Evolutionary conservation across 164 flowering plant species (phyloP).

Genomic region (Akebia trifoliata): DNA sequence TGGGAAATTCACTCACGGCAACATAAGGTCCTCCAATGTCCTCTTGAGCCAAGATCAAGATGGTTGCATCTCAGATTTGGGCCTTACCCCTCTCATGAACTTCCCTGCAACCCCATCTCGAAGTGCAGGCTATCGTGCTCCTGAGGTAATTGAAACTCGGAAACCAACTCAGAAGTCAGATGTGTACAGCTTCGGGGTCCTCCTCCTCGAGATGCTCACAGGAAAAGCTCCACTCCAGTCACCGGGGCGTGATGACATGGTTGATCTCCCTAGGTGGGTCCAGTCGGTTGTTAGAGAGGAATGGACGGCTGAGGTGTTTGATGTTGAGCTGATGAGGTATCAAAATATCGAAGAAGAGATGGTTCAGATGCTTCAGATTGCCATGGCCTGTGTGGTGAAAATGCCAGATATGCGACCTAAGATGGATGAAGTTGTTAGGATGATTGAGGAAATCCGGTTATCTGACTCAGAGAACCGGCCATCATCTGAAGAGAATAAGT

Average conservation of each 20-base stretch:
- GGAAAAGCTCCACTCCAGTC: slow-evolving; percentile 50
- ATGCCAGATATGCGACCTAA: slow-evolving; percentile 47
- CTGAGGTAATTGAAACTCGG: slow-evolving; percentile 45
- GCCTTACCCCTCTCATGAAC: slow-evolving; percentile 45
- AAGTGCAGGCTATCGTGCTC: slow-evolving; percentile 51
- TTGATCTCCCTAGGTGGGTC: slow-evolving; percentile 68
- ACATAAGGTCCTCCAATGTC: slow-evolving; percentile 68
- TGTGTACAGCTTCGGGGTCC: slow-evolving; percentile 69
- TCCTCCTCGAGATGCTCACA: slow-evolving; percentile 62
- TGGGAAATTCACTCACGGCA: slow-evolving; percentile 53
- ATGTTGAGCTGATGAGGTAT: slow-evolving; percentile 46
- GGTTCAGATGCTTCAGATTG: slow-evolving; percentile 72
- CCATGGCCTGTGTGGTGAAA: slow-evolving; percentile 48
- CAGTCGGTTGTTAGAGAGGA: slow-evolving; percentile 65
- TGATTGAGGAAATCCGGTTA: slow-evolving; percentile 45
- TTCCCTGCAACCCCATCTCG: slow-evolving; percentile 31
- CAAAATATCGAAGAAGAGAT: slow-evolving; percentile 54
- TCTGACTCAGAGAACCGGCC: slow-evolving; percentile 29
- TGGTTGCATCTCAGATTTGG: slow-evolving; percentile 54
- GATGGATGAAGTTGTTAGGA: slow-evolving; percentile 47
- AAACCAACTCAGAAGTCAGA: slow-evolving; percentile 52
- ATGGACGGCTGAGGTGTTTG: slow-evolving; percentile 79
- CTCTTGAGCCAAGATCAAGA: slow-evolving; percentile 39
- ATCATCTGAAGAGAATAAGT: slow-evolving; percentile 31
- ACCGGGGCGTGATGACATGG: slow-evolving; percentile 37